These are phyloP conservation scores for Closterium sp. DNA, from an alignment of 139 green algal species.

Conservation along the genomic window DNA sequence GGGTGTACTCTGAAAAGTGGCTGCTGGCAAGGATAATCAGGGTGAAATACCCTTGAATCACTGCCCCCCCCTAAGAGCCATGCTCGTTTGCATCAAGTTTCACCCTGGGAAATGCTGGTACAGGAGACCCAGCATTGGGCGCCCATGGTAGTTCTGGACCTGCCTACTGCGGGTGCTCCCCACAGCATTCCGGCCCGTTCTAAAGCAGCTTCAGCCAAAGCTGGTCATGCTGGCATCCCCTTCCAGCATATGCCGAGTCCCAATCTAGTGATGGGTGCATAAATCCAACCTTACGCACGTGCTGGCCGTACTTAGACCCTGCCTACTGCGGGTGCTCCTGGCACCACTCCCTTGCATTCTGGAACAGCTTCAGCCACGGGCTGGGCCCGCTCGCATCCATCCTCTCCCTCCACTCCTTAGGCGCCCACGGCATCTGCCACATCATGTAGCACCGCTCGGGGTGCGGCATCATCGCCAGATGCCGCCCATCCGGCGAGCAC, in stretches of 20 bases:
- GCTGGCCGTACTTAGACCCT: no score
- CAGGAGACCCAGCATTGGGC: no score
- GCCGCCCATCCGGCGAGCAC: slow-evolving; percentile 84
- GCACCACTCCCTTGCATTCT: slow-evolving; percentile 86
- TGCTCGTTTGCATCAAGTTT: no score
- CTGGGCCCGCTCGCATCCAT: slow-evolving; percentile 67
- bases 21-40: no score
- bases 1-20: no score
- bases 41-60: no score
- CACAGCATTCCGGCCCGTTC: slow-evolving; percentile 81
- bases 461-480: slow-evolving; percentile 99
- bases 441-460: slow-evolving; percentile 91
- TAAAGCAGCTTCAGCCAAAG: slow-evolving; percentile 96
- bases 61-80: no score
- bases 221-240: slow-evolving; percentile 66
- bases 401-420: slow-evolving; percentile 38
- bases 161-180: not conserved
- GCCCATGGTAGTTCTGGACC: no score
- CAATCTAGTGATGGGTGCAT: no score
- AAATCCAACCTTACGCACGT: no score
- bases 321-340: not conserved
- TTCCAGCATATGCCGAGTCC: no score
- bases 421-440: slow-evolving; percentile 70
- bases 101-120: no score
- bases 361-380: slow-evolving; percentile 96